These are phyloP conservation scores for Apiospora kogelbergensis DNA, from an alignment of 2,329 filamentous ascomycete genomes.

Conservation along the genomic window DNA sequence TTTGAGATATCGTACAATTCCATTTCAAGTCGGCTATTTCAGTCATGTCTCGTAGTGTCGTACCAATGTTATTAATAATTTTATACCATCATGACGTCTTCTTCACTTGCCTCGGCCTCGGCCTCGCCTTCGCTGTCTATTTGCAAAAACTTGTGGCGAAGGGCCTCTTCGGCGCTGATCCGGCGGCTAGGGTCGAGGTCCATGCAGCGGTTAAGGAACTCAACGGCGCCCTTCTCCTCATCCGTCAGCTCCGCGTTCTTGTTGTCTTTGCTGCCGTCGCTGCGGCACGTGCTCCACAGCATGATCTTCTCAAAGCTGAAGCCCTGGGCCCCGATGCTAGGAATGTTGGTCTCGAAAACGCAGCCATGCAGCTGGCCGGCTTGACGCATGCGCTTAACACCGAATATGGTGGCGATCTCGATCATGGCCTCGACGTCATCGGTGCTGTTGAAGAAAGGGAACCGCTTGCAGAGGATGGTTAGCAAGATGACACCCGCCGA, in stretches of 20 bases:
- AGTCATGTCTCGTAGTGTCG: neutral
- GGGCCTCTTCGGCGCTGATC: slow-evolving; percentile 73
- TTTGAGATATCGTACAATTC: neutral
- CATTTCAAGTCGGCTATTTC: neutral
- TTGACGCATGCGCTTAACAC: slow-evolving; percentile 77
- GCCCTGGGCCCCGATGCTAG: slow-evolving; percentile 81
- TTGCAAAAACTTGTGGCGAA: slow-evolving; percentile 69
- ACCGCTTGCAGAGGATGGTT: slow-evolving; percentile 88
- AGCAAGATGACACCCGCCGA: slow-evolving; percentile 94
- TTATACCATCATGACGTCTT: slow-evolving; percentile 52
- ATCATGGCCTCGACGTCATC: slow-evolving; percentile 98
- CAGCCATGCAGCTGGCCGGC: slow-evolving; percentile 85
- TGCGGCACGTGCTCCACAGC: slow-evolving; percentile 86
- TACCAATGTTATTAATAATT: neutral
- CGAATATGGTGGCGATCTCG: slow-evolving; percentile 95
- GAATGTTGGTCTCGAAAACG: slow-evolving; percentile 89
- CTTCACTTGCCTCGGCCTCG: slow-evolving; percentile 36
- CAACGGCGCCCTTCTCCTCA: slow-evolving; percentile 72
- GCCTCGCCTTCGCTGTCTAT: slow-evolving; percentile 29
- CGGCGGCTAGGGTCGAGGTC: slow-evolving; percentile 73
- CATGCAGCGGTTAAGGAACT: slow-evolving; percentile 71
- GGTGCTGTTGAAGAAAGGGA: slow-evolving; percentile 98
- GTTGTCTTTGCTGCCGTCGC: slow-evolving; percentile 55
- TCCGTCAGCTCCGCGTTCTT: slow-evolving; percentile 53
- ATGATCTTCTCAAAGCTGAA: slow-evolving; percentile 93